These are phyloP conservation scores for Hortiboletus flavorubellus DNA, from an alignment of 768 basidiomycete genomes.

Conservation along the genomic window DNA sequence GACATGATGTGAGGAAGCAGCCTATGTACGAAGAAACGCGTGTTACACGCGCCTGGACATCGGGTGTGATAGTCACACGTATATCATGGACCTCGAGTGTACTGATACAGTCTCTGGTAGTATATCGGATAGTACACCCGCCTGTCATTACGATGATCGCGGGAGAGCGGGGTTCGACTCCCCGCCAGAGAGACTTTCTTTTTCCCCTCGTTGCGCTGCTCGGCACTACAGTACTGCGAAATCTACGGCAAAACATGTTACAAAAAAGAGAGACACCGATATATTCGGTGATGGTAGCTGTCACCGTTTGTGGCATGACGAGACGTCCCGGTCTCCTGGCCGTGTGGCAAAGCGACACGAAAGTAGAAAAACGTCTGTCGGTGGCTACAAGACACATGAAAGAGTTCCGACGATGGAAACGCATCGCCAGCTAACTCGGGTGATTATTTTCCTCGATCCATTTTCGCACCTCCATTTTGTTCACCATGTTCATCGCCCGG, in stretches of 20 bases:
- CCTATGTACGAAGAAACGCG: too few species aligned
- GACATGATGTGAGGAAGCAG: too few species aligned
- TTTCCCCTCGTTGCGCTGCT: neutral
- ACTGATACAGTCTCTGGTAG: slow-evolving; percentile 37
- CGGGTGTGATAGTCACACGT: neutral
- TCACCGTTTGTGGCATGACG: neutral
- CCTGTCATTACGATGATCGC: slow-evolving; percentile 38
- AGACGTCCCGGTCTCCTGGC: neutral
- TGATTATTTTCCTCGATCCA: slow-evolving; percentile 67
- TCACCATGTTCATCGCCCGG: slow-evolving; percentile 54
- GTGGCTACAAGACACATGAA: neutral
- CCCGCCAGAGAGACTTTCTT: slow-evolving; percentile 39
- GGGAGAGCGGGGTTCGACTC: slow-evolving; percentile 45
- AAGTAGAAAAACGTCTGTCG: neutral
- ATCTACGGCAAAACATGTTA: neutral
- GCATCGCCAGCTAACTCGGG: slow-evolving; percentile 8
- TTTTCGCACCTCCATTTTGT: slow-evolving; percentile 74
- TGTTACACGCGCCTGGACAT: too few species aligned
- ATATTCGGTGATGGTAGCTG: neutral
- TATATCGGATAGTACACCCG: slow-evolving; percentile 53
- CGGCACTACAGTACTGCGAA: too few species aligned
- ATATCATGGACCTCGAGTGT: accelerated
- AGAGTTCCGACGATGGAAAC: neutral
- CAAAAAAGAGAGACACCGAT: neutral
- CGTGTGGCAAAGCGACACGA: neutral